Evolutionary conservation across 208 protist species (phyloP).

Genomic region (Acanthamoeba quina): DNA sequence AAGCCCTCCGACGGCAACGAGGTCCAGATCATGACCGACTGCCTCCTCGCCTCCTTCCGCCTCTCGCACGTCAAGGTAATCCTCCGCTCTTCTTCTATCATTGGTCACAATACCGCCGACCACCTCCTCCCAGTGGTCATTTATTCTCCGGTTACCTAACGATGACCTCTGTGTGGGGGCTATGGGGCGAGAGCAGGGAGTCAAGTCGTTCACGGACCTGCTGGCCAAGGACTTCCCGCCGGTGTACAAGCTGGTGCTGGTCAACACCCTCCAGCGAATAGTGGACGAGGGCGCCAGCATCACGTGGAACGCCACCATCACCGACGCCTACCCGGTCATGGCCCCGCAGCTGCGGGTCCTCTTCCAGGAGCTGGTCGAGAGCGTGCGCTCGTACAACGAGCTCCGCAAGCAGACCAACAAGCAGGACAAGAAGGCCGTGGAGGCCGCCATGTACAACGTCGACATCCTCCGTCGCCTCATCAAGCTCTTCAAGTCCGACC

Average conservation of each 20-base stretch:
- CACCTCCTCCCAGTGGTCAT: too few species aligned
- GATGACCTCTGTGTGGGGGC: not conserved
- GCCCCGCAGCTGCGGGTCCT: conserved; percentile 66
- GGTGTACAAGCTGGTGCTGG: conserved; percentile 79
- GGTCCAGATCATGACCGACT: conserved; percentile 80
- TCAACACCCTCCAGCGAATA: conserved; percentile 74
- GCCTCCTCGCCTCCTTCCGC: conserved; percentile 71
- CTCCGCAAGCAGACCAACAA: conserved; percentile 73
- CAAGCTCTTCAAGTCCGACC: conserved; percentile 46
- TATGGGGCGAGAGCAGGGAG: not conserved
- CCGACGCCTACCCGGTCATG: conserved; percentile 66
- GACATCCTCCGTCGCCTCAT: conserved; percentile 17
- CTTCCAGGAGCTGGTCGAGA: conserved; percentile 74
- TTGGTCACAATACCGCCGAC: too few species aligned
- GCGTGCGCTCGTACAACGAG: not conserved
- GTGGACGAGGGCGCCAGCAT: conserved; percentile 70
- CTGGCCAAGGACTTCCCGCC: conserved; percentile 45
- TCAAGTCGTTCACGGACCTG: not conserved
- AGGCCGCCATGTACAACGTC: not conserved
- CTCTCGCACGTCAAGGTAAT: conserved; percentile 74
- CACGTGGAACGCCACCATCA: conserved; percentile 77
- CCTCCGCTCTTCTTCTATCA: not conserved
- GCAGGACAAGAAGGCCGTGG: conserved; percentile 11
- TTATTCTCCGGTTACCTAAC: too few species aligned
- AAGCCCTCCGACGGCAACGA: conserved; percentile 57